A percentile compares a stretch with the other conserved stretches of the same genome.
phyloP scores from a whole-genome alignment of 2,329 filamentous ascomycete species.

The Aspergillus aculeatinus region DNA sequence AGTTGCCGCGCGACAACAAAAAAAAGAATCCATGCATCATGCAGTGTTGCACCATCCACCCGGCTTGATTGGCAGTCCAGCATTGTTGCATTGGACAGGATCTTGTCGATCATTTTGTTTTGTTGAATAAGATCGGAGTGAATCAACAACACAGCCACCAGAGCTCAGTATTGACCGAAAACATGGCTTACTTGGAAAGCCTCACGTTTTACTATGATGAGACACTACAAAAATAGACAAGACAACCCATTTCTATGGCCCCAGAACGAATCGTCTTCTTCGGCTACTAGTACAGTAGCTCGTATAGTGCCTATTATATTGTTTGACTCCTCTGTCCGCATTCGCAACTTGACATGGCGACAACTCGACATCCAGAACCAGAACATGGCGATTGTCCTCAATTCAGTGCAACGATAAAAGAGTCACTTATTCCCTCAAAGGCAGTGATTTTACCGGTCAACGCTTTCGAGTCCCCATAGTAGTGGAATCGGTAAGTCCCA shows the following conservation, averaged over 20 bases:
- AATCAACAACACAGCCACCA: not conserved
- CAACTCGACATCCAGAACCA: not conserved
- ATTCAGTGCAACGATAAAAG: constrained; percentile 35
- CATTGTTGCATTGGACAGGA: not conserved
- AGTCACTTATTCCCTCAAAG: constrained; percentile 67
- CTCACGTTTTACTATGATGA: not conserved
- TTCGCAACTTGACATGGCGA: not conserved
- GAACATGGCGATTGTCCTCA: not conserved
- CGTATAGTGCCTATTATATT: not conserved
- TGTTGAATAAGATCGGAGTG: not conserved
- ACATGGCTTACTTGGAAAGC: not conserved
- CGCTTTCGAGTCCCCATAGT: constrained; percentile 80
- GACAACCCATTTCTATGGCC: not conserved
- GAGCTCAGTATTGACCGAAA: not conserved
- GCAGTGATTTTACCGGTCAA: constrained; percentile 59
- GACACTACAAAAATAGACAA: not conserved
- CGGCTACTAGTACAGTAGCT: no score
- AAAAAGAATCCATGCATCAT: not conserved
- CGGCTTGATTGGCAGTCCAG: constrained; percentile 4
- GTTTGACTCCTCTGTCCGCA: not conserved
- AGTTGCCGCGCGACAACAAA: constrained; percentile 21
- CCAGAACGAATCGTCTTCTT: not conserved
- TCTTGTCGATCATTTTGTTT: not conserved
- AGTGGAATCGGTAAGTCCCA: constrained; percentile 76
- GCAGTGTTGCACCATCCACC: constrained; percentile 1